Evolutionary conservation across 179 eudicot species (phyloP).

Genomic region (Carnegiea gigantea): DNA sequence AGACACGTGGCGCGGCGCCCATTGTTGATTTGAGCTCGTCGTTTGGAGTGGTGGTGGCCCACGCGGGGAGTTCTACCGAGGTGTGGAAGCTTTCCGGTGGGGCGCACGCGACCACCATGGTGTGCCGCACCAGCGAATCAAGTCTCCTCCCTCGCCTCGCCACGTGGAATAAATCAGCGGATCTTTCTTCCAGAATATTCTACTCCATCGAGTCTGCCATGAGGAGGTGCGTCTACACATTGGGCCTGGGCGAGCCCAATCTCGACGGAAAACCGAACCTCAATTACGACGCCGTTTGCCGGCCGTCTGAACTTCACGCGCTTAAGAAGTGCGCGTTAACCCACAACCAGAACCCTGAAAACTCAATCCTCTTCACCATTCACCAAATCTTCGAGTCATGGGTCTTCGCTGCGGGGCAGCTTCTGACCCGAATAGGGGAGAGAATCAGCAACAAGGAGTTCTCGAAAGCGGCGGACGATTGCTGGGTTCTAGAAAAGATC

Average conservation of each 20-base stretch:
- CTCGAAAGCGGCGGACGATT: constrained; percentile 41
- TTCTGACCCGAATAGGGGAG: constrained; percentile 36
- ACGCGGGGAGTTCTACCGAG: constrained; percentile 53
- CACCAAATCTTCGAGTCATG: constrained; percentile 81
- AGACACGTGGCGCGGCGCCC: constrained; percentile 47
- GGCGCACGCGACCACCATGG: constrained; percentile 38
- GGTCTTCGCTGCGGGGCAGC: constrained; percentile 37
- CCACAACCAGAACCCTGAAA: constrained; percentile 42
- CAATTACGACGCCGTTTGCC: constrained; percentile 63
- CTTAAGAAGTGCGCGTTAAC: constrained; percentile 41
- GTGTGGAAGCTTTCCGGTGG: constrained; percentile 52
- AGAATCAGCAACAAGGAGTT: constrained; percentile 32
- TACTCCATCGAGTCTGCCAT: constrained; percentile 62
- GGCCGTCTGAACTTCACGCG: constrained; percentile 52
- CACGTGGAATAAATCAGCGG: constrained; percentile 58
- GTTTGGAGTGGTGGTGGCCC: constrained; percentile 41
- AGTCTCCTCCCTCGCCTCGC: constrained; percentile 65
- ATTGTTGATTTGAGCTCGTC: constrained; percentile 40
- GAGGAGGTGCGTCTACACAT: constrained; percentile 51
- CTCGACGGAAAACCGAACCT: constrained; percentile 59
- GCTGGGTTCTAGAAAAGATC: constrained; percentile 54
- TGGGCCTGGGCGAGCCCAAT: constrained; percentile 82
- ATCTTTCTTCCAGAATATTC: constrained; percentile 37
- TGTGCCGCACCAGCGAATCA: constrained; percentile 49
- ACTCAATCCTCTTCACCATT: constrained; percentile 43